Base-by-base conservation (phyloP, 352 stramenopile genomes). In the Globisporangium heterothallicum region DNA sequence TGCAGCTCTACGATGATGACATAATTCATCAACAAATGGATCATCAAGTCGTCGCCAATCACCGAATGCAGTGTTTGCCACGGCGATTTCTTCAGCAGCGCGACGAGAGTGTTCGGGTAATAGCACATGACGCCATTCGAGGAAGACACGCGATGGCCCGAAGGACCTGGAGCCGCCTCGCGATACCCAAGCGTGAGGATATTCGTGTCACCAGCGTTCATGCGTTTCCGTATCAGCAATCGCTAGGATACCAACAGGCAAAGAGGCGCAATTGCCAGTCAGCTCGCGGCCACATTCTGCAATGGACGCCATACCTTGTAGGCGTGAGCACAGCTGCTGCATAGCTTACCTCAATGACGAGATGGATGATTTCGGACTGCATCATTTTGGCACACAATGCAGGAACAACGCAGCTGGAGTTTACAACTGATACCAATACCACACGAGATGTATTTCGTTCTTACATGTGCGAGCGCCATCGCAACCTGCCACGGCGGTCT, bases 61-160 rank as follows among this genome's bases (percentile, higher is more conserved):
- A 76, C 36, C 6, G 61, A 10, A 14, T 92, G 81, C 12, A 90
- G 59, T 3, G 35, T 32, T 25, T 58, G 49, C 81, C 81, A 92
- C 3, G 63, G 55, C 7, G 24, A 24, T n/a, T 74, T 67, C 61
- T 90, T 86, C 18, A 90, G 51, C 12, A 64, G 43, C 24, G 58
- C 69, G 29, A 92, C 78, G 4, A 90, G 58, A 1, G 78, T 87
- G 58, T 92, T 92, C 6, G 81, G 81, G 43, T 78, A 84, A 47
- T 80, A 82, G 58, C 74, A 87, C 61, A 89, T 69, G 41, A 92
- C 59, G 21, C 56, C 63, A 34, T 90, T 85, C 30, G 72, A 80
- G 38, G 75, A 68, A 34, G 66, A 55, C 9, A 88, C 55, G 13
- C 58, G 76, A 38, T 90, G 76, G 1, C 80, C 80, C 6, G 55